Percentiles rank a stretch among this genome's conserved stretches.
Evolutionary conservation across 345 rosid species (phyloP).

Genomic region (Euphorbia tirucalli): DNA sequence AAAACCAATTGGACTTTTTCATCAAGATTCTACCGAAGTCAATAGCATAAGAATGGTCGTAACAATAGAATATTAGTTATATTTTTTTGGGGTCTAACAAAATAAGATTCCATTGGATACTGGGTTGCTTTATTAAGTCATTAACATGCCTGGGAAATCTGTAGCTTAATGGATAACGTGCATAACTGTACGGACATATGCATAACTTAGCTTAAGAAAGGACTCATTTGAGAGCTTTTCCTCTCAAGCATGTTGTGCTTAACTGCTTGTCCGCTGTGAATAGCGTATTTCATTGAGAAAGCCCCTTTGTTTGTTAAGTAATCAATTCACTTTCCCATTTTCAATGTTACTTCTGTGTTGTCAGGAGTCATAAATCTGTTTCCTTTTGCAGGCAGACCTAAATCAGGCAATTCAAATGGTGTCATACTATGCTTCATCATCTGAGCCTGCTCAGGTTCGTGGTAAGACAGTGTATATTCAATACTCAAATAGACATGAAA

Average conservation of each 20-base stretch:
- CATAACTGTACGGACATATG: neutral
- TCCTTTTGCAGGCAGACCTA: constrained; percentile 58
- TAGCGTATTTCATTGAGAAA: neutral
- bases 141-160: neutral
- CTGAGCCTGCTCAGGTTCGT: constrained; percentile 93
- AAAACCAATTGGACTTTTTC: neutral
- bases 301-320: neutral
- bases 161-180: neutral
- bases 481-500: constrained; percentile 91
- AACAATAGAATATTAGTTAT: neutral
- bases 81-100: neutral
- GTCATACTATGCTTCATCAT: constrained; percentile 94
- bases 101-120: neutral
- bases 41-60: neutral
- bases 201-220: neutral
- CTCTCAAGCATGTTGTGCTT: neutral
- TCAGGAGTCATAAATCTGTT: neutral
- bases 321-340: neutral
- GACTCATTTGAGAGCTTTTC: neutral
- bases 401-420: constrained; percentile 98
- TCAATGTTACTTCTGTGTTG: constrained; percentile 5
- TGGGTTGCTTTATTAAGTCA: neutral
- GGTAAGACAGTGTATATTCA: constrained; percentile 94
- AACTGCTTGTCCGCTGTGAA: neutral
- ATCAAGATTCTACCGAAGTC: neutral